A percentile compares a stretch with the other conserved stretches of the same genome.
These are phyloP conservation scores for Emergomyces africanus DNA, from an alignment of 2,329 filamentous ascomycete species.

Conservation along the genomic window DNA sequence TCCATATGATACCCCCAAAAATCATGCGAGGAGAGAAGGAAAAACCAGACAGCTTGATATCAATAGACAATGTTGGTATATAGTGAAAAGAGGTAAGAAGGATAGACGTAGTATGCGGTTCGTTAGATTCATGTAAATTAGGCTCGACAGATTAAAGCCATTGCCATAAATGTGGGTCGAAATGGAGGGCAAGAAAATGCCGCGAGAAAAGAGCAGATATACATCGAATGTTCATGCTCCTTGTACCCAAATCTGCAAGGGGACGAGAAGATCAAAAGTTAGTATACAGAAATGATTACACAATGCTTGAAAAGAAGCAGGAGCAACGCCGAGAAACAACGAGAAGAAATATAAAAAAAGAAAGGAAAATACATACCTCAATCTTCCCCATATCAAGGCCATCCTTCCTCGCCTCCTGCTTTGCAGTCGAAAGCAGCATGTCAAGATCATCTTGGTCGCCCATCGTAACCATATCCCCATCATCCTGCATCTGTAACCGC, in stretches of 20 bases:
- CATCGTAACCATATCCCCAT: conserved; percentile 92
- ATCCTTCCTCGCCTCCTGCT: conserved; percentile 56
- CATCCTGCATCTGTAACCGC: conserved; percentile 83
- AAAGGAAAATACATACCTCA: conserved; percentile 53
- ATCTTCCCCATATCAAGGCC: conserved; percentile 78
- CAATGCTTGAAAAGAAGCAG: background rate
- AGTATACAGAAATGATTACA: background rate
- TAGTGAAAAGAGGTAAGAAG: background rate
- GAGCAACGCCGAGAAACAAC: too few species aligned
- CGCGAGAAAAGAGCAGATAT: background rate
- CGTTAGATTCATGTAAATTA: background rate
- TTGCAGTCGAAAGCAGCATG: conserved; percentile 63
- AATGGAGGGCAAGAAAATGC: background rate
- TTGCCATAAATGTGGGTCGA: background rate
- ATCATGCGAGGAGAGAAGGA: background rate
- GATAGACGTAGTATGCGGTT: background rate
- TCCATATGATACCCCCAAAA: background rate
- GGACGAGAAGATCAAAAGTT: background rate
- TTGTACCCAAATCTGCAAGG: conserved; percentile 13
- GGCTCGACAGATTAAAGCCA: background rate
- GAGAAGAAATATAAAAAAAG: background rate
- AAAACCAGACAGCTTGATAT: background rate
- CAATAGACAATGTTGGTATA: background rate
- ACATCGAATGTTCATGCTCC: conserved; percentile 4
- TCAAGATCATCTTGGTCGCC: conserved; percentile 93